These are phyloP conservation scores for Orbilia quercus DNA, from an alignment of 2,329 filamentous ascomycete species.

Conservation along the genomic window DNA sequence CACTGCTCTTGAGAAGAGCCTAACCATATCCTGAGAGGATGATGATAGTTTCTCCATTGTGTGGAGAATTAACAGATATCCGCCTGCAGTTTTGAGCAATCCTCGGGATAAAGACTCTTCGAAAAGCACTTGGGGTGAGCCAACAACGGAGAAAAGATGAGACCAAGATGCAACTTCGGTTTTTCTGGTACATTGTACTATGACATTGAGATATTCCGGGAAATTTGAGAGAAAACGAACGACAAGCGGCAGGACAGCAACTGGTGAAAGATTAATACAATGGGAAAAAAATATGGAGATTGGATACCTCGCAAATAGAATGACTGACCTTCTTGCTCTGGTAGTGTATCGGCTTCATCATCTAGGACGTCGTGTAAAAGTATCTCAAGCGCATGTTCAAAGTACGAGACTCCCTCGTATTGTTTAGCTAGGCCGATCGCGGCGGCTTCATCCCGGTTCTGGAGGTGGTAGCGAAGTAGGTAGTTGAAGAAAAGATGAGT, in stretches of 20 bases:
- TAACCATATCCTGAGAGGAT: slow-evolving; percentile 77
- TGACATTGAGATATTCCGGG: slow-evolving; percentile 89
- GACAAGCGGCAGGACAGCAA: slow-evolving; percentile 67
- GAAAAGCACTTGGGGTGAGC: slow-evolving; percentile 89
- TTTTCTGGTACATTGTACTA: slow-evolving; percentile 96
- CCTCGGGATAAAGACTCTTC: slow-evolving; percentile 88
- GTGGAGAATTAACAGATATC: slow-evolving; percentile 94
- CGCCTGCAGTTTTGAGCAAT: slow-evolving; percentile 91
- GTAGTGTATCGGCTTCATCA: slow-evolving; percentile 84
- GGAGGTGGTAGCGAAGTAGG: slow-evolving; percentile 81
- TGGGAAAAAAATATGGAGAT: slow-evolving; percentile 67
- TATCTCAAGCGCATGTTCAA: slow-evolving; percentile 90
- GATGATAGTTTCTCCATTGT: slow-evolving; percentile 78
- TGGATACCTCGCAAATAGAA: slow-evolving; percentile 62
- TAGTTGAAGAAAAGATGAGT: slow-evolving; percentile 94
- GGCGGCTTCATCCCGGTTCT: slow-evolving; percentile 78
- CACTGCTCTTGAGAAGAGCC: slow-evolving; percentile 82
- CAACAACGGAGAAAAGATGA: slow-evolving; percentile 86
- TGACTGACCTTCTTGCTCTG: slow-evolving; percentile 73
- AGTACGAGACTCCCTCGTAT: slow-evolving; percentile 89
- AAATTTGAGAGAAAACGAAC: slow-evolving; percentile 67
- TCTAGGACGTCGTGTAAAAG: slow-evolving; percentile 92
- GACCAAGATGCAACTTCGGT: slow-evolving; percentile 95
- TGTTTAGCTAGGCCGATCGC: slow-evolving; percentile 84
- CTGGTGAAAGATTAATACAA: slow-evolving; percentile 63